These are phyloP conservation scores for Ceratocystis papillata DNA, from an alignment of 2,329 filamentous ascomycete genomes.

Conservation along the genomic window DNA sequence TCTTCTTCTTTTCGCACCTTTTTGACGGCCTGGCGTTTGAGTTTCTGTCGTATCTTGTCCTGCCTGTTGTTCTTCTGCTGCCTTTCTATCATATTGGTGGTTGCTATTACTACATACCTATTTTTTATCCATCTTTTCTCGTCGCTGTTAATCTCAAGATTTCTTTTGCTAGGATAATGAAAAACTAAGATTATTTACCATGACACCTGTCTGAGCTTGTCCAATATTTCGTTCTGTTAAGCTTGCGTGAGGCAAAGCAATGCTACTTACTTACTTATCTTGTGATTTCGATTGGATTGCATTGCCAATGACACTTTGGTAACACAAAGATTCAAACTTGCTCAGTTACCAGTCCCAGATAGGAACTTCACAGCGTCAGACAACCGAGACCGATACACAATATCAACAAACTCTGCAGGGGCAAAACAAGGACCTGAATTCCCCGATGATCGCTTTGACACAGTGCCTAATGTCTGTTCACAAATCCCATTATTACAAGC, in stretches of 20 bases:
- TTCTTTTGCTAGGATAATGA: constrained; percentile 1
- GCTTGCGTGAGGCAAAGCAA: neutral
- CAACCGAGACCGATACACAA: neutral
- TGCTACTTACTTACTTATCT: too few species aligned
- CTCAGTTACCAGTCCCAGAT: neutral
- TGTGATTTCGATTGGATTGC: neutral
- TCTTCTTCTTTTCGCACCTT: neutral
- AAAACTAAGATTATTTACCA: neutral
- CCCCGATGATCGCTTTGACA: constrained; percentile 6
- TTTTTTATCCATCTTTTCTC: neutral
- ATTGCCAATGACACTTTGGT: neutral
- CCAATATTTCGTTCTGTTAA: neutral
- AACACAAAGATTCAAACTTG: constrained; percentile 9
- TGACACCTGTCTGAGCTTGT: neutral
- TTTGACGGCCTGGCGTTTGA: constrained; percentile 15
- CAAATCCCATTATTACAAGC: neutral
- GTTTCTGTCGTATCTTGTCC: constrained; percentile 8
- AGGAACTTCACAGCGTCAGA: neutral
- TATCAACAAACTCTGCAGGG: neutral
- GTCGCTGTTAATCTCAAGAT: neutral
- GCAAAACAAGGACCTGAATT: neutral
- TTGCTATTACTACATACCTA: constrained; percentile 7
- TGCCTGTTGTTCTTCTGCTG: neutral
- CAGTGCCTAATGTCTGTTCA: constrained; percentile 1
- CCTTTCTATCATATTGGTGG: constrained; percentile 9